These are phyloP conservation scores for Vaccinium corymbosum DNA, from an alignment of 148 eudicot species.

Conservation along the genomic window DNA sequence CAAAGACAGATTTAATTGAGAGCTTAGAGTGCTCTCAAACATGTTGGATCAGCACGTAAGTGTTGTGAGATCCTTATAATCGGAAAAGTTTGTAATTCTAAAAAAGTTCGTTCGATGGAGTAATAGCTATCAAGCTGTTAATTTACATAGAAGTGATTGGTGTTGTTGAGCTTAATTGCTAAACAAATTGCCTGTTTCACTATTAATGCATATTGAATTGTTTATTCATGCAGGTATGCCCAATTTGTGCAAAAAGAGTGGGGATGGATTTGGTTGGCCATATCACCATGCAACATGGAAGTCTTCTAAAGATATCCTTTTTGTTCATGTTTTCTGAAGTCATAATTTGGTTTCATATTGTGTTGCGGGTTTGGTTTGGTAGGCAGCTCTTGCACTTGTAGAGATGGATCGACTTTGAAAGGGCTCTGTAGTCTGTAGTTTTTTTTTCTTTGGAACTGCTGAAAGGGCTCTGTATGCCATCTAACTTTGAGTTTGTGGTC, in stretches of 20 bases:
- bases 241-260: constrained; percentile 77
- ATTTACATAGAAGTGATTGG: not conserved
- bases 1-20: not conserved
- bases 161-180: not conserved
- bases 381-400: not conserved
- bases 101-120: not conserved
- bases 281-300: constrained; percentile 76
- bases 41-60: not conserved
- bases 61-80: not conserved
- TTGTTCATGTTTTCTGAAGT: not conserved
- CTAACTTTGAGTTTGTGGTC: not conserved
- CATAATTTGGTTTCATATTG: not conserved
- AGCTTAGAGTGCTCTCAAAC: not conserved
- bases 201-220: not conserved
- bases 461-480: not conserved
- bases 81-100: not conserved
- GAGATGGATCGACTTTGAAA: not conserved
- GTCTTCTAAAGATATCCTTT: constrained; percentile 94
- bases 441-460: not conserved
- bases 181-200: not conserved
- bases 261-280: constrained; percentile 86
- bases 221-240: constrained; percentile 64
- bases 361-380: not conserved
- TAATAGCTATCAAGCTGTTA: not conserved
- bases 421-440: not conserved